Evolutionary conservation across 768 basidiomycete genomes (phyloP).

Genomic region (Rhizopogon rudus): DNA sequence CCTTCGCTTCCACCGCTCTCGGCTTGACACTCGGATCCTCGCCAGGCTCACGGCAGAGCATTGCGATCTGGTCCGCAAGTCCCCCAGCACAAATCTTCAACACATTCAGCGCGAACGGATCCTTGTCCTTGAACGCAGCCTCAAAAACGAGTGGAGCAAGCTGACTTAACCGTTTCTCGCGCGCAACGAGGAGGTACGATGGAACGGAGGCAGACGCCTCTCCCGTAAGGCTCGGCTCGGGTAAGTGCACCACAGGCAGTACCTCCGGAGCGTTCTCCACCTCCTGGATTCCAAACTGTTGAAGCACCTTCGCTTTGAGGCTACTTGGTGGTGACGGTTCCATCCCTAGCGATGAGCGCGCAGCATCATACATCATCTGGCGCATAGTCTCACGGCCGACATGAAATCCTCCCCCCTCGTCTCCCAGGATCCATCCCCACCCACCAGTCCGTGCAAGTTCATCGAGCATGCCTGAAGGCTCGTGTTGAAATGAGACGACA

Average conservation of each 20-base stretch:
- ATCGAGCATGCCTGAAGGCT: slow-evolving; percentile 34
- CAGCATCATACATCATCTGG: slow-evolving; percentile 54
- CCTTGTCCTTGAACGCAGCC: slow-evolving; percentile 65
- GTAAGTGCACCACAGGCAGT: slow-evolving; percentile 56
- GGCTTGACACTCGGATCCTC: slow-evolving; percentile 28
- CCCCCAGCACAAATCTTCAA: slow-evolving; percentile 44
- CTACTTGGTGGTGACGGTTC: slow-evolving; percentile 12
- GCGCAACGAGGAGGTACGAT: slow-evolving; percentile 29
- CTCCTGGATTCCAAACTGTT: slow-evolving; percentile 48
- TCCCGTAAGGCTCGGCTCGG: slow-evolving; percentile 40
- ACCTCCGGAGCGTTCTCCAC: slow-evolving; percentile 51
- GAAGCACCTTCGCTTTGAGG: slow-evolving; percentile 45
- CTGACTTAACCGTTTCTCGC: slow-evolving; percentile 72
- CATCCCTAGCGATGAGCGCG: slow-evolving; percentile 38
- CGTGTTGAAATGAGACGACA: slow-evolving; percentile 57
- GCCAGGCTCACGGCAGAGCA: slow-evolving; percentile 36
- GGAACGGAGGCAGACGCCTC: slow-evolving; percentile 18
- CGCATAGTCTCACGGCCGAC: slow-evolving; percentile 76
- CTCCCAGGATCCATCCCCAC: slow-evolving; percentile 83
- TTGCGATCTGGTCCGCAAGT: slow-evolving; percentile 56
- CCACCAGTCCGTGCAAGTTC: slow-evolving; percentile 72
- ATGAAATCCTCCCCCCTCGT: slow-evolving; percentile 80
- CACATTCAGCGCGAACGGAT: slow-evolving; percentile 60
- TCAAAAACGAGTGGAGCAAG: slow-evolving; percentile 75
- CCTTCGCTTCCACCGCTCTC: slow-evolving; percentile 42